Base-by-base conservation (phyloP, 345 rosid species). In the Cardiospermum halicacabum region DNA sequence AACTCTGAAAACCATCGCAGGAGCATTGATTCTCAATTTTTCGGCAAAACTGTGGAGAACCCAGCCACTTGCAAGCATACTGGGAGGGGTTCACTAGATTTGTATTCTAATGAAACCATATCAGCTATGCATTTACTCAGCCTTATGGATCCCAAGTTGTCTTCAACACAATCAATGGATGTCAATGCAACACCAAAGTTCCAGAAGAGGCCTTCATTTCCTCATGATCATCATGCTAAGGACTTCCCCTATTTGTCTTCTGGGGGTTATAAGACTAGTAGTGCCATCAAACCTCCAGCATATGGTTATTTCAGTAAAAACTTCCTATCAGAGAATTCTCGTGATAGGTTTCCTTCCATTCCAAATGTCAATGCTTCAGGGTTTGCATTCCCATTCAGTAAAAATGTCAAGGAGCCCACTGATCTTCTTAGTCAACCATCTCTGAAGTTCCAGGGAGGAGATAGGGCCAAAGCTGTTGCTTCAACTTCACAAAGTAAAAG, bases 91-190 rank as follows among this genome's bases (percentile, higher is more conserved):
- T 66, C 91, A 3, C 36, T 78, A 31, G 96, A 91, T 60, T 65
- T 77, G 10, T 83, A 67, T 68, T 72, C 91, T 42, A 91, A 80
- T 51, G 96, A 95, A 40, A 83, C 88, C 53, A 88, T 91, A 69
- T 85, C 98, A 8, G 96, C 98, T 16, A 75, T 95, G 93, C 92
- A 87, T 81, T 81, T 95, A 69, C 91, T 89, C 39, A 89, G 94
- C 78, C 97, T 89, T 49, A 88, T 89, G 97, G 89, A 91, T 83
- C 92, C 90, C 55, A 79, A 85, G 62, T 45, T 77, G 19, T 71
- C 55, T 13, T 79, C 96, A 53, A 79, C 80, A 70, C 69, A 73
- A 45, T 86, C 82, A 3, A 48, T 76, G 57, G 77, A 74, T 68
- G 69, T 76, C 62, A 82, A 82, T 30, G 80, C 56, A 55, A 75